Evolutionary conservation across 2,329 filamentous ascomycete genomes (phyloP), one percentile per base, ranked within the genome.

Genomic region (Escovopsis sp.): DNA sequence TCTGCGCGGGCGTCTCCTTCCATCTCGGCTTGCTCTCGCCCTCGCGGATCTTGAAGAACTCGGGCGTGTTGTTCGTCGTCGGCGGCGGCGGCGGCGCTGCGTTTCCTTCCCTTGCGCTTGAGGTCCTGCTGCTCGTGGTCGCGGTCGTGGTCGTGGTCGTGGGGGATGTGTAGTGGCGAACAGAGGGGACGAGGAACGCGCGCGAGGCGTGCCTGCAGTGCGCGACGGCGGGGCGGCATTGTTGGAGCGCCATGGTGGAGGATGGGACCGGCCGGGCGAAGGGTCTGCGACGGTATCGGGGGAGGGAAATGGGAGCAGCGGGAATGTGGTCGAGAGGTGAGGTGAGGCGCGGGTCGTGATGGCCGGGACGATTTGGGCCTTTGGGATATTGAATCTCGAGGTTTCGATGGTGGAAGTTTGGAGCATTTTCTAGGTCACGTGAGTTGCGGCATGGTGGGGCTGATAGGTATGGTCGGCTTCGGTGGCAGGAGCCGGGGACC

Each of bases 1-100:
- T 81, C 43, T 64, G 66, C 47, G 72, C 64, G 9, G 82, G 82
- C 7, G 82, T 87, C 53, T 78, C 71, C 10, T 74, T 69, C 82
- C 82, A 87, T 65, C 81, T 70, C 39, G 81, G 80, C n/a, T 34
- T 30, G 30, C 40, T 39, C 41, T 45, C 38, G 30, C 45, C 15
- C 33, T 44, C 37, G 40, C 37, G 6, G 43, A 48, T 40, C 41
- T 51, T 50, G 54, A 56, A 54, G 43, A 53, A 49, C 38, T 56
- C 51, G 40, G 50, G 48, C 16, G 53, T 47, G 7, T 51, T 48
- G 8, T 46, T 12, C 11, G 48, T 39, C 16, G 45, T 43, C 13
- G 53, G 32, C 14, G 44, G 53, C 41, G 20, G 4, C 6, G 20
- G 3, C 20, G 20, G 20, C 20, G 20, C 20, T 2, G 20, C 20